phyloP scores from a whole-genome alignment of 2,329 filamentous ascomycete genomes.

The Fusarium sp. region DNA sequence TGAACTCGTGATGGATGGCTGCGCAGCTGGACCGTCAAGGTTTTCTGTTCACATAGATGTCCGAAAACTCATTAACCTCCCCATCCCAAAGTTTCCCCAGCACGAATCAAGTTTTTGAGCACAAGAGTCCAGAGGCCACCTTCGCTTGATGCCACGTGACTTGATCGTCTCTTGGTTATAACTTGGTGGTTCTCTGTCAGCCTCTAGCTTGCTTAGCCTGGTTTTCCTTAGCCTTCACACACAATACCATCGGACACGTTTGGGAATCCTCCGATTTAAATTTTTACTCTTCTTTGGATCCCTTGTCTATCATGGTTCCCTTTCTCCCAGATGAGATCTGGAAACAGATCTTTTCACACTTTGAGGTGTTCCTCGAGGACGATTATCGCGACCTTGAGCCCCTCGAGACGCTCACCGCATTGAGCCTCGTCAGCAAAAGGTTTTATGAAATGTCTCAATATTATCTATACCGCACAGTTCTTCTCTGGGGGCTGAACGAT shows the following conservation, averaged over 20 bases:
- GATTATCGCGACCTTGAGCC: background rate
- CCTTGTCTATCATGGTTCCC: background rate
- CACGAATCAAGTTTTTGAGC: background rate
- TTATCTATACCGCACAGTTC: background rate
- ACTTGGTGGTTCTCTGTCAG: background rate
- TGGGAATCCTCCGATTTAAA: too few species aligned
- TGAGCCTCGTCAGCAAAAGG: background rate
- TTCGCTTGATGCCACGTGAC: background rate
- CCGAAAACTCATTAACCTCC: background rate
- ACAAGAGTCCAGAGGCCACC: background rate
- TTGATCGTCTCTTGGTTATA: background rate
- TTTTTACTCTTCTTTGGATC: background rate
- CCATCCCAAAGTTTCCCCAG: background rate
- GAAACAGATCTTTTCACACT: background rate
- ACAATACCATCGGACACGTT: background rate
- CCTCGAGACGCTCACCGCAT: background rate
- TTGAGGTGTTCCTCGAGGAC: background rate
- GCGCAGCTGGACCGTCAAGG: background rate
- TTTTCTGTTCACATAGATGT: background rate
- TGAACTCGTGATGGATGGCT: background rate
- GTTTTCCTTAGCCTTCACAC: background rate
- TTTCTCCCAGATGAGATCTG: background rate
- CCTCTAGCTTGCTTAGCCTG: background rate
- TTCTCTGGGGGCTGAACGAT: background rate
- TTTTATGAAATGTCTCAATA: background rate